These are phyloP conservation scores for Rhizophora apiculata DNA, from an alignment of 345 rosid genomes.

Conservation along the genomic window DNA sequence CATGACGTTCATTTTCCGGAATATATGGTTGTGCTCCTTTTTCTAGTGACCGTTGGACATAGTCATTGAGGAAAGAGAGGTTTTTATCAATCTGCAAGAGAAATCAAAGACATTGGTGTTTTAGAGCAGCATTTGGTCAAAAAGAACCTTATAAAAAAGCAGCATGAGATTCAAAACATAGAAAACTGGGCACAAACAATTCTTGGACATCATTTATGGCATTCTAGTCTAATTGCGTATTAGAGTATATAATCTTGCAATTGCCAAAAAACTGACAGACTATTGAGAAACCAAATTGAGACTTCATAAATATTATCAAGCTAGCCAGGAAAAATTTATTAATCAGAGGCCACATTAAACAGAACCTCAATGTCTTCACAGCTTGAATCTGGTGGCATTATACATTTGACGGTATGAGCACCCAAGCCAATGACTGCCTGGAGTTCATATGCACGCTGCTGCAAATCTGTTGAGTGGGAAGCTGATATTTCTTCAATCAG, in stretches of 20 bases:
- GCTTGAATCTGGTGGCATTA: conserved; percentile 88
- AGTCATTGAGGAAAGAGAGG: conserved; percentile 71
- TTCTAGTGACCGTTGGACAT: conserved; percentile 65
- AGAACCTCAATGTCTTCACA: conserved; percentile 92
- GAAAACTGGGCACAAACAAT: too few species aligned
- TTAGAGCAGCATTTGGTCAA: neutral
- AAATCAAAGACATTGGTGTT: neutral
- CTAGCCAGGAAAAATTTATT: neutral
- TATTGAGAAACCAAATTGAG: neutral
- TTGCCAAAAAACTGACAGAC: neutral
- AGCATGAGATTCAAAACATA: neutral
- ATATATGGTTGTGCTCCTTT: conserved; percentile 82
- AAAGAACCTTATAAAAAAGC: neutral
- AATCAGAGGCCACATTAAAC: neutral
- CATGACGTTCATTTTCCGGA: conserved; percentile 71
- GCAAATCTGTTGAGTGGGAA: conserved; percentile 95
- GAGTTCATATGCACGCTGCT: conserved; percentile 98
- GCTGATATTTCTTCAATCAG: conserved; percentile 82
- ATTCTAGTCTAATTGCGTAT: too few species aligned
- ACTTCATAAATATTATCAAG: neutral
- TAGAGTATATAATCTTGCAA: neutral
- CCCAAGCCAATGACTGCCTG: conserved; percentile 70
- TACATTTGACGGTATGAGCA: conserved; percentile 55
- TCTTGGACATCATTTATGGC: too few species aligned
- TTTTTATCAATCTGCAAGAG: conserved; percentile 71